Evolutionary conservation across 805 yeast genomes (phyloP).

Genomic region (Suhomyces sp.): DNA sequence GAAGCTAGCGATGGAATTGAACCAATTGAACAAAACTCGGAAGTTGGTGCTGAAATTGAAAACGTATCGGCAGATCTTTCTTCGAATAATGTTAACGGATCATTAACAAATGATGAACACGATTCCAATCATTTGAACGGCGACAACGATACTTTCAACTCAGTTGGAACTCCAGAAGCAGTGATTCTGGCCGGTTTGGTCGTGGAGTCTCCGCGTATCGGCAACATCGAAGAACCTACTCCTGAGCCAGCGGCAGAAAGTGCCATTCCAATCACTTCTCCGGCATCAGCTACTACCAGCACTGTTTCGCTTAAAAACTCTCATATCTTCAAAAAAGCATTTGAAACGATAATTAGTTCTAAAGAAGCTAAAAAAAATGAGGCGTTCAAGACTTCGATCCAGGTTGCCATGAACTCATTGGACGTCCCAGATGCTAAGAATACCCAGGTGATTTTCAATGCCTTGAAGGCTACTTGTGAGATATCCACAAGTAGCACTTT

Average conservation of each 20-base stretch:
- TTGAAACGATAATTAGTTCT: constrained; percentile 53
- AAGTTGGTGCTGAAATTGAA: too few relatives aligned
- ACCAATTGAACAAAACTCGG: too few relatives aligned
- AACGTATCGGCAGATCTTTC: too few relatives aligned
- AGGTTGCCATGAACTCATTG: constrained; percentile 44
- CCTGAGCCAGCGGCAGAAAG: background rate
- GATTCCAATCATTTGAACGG: too few relatives aligned
- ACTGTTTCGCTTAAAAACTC: constrained; percentile 22
- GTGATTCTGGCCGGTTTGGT: too few relatives aligned
- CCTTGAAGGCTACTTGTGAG: constrained; percentile 75
- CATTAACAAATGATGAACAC: too few relatives aligned
- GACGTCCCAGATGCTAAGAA: constrained; percentile 41
- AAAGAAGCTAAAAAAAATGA: constrained; percentile 62
- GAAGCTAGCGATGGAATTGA: too few relatives aligned
- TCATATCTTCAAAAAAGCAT: constrained; percentile 48
- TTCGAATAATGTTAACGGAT: too few relatives aligned
- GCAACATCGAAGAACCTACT: background rate
- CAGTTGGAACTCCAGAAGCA: too few relatives aligned
- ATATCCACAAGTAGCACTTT: constrained; percentile 56
- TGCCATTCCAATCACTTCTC: too few relatives aligned
- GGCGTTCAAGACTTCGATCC: constrained; percentile 34
- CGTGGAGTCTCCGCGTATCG: constrained; percentile 2
- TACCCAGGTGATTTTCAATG: constrained; percentile 65
- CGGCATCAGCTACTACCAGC: constrained; percentile 6
- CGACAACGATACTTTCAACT: too few relatives aligned